Base-by-base conservation (phyloP, 2,329 filamentous ascomycete genomes). In the Xylaria sp. region DNA sequence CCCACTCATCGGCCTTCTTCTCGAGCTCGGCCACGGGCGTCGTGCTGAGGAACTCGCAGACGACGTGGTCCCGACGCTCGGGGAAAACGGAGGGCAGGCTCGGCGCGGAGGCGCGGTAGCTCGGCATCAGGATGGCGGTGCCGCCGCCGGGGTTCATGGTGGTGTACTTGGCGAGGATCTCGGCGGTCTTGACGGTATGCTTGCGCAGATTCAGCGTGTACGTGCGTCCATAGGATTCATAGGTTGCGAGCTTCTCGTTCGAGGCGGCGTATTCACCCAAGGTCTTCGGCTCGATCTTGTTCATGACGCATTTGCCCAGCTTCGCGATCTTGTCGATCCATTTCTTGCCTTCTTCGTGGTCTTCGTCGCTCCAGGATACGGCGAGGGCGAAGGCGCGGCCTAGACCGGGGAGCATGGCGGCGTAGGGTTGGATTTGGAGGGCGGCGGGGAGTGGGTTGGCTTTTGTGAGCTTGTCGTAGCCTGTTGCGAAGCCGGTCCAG, bases 11-110 rank as follows among this genome's bases (percentile, higher is more conserved):
- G 13, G 65, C 60, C 18, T 64, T 66, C 4, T 63, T 55, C 48
- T 69, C 64, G 0, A 69, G 66, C 9, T 70, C 67, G 8, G 59
- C 58, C 1, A 65, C 60, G 0, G 60, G 48, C 4, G 68, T 65
- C 19, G 64, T 66, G 0, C 70, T 64, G 1, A 76, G 39, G 23
- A 76, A 66, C 61, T 77, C 74, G 6, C 76, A 16, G 60, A 75
- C 67, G 50, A 71, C 68, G 59, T 77, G 74, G 10, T 71, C 68
- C 1, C 66, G 60, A 30, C 72, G 63, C 5, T 67, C 59, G 23
- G 67, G 66, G 53, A 74, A 72, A 1, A 76, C 9, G 66, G 72
- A 3, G 57, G 57, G 4, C 19, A 58, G 2, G 69, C 65, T 4
- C 67, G 67, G 3, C 69, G 66, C 66, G 52, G 75, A 72, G 6